phyloP scores from a whole-genome alignment of 2,329 filamentous ascomycete genomes.

The Cladosporium sp. region DNA sequence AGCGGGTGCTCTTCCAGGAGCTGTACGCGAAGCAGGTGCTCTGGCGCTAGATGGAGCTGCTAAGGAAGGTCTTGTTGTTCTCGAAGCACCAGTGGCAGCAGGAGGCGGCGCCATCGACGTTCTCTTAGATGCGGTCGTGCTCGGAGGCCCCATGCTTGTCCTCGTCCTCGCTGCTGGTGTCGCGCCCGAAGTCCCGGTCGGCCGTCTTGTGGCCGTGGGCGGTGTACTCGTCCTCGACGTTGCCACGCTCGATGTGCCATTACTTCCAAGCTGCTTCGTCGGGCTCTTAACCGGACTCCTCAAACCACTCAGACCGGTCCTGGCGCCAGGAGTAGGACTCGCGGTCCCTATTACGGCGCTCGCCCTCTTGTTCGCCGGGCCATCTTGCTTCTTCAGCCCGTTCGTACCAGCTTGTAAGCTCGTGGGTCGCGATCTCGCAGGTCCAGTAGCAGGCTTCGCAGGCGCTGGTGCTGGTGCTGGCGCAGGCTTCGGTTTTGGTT shows the following conservation, averaged over 20 bases:
- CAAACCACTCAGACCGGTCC: conserved; percentile 47
- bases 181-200: conserved; percentile 34
- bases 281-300: conserved; percentile 76
- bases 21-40: conserved; percentile 13
- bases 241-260: conserved; percentile 50
- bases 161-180: conserved; percentile 46
- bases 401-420: conserved; percentile 32
- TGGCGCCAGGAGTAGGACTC: conserved; percentile 66
- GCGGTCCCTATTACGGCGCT: conserved; percentile 50
- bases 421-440: conserved; percentile 37
- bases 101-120: conserved; percentile 28
- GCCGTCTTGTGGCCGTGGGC: conserved; percentile 40
- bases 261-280: conserved; percentile 61
- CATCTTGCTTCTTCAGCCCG: conserved; percentile 26
- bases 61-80: conserved; percentile 15
- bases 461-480: conserved; percentile 2
- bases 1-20: conserved; percentile 13
- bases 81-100: conserved; percentile 28
- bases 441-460: conserved; percentile 25
- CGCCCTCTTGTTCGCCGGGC: conserved; percentile 21
- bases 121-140: conserved; percentile 22
- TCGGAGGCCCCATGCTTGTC: conserved; percentile 48
- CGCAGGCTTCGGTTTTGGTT: conserved; percentile 4
- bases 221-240: conserved; percentile 63
- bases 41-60: conserved; percentile 16